Evolutionary conservation across 1,284 basidiomycete genomes (phyloP).

Genomic region (Coniferiporia sulphurascens): DNA sequence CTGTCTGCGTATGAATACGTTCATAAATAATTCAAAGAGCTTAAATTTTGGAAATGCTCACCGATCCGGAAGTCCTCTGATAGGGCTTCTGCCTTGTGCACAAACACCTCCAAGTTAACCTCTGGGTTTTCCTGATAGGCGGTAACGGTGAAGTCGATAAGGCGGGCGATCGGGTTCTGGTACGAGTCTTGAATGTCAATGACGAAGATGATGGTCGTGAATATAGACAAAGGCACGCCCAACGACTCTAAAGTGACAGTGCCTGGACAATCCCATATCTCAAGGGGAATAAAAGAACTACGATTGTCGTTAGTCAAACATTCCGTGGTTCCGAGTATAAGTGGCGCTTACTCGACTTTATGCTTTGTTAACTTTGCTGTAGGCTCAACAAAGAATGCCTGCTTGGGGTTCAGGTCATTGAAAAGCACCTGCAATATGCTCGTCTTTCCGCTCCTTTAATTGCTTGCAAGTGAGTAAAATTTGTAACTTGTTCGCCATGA

Average conservation of each 20-base stretch:
- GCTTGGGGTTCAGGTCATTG: conserved; percentile 77
- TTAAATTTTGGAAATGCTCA: conserved; percentile 31
- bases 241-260: conserved; percentile 75
- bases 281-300: conserved; percentile 87
- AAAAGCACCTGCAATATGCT: conserved; percentile 91
- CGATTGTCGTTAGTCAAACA: not conserved
- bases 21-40: conserved; percentile 8
- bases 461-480: conserved; percentile 15
- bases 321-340: not conserved
- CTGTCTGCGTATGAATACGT: conserved; percentile 54
- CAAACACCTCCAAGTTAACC: conserved; percentile 88
- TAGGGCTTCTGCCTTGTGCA: conserved; percentile 93
- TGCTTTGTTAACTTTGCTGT: conserved; percentile 76
- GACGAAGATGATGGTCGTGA: conserved; percentile 88
- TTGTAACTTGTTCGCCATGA: conserved; percentile 1
- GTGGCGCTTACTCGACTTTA: conserved; percentile 69
- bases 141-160: conserved; percentile 72
- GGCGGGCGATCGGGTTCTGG: conserved; percentile 72
- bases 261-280: conserved; percentile 95
- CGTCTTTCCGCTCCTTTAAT: conserved; percentile 82
- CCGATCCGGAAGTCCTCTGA: conserved; percentile 92
- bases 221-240: conserved; percentile 66
- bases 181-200: conserved; percentile 85
- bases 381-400: conserved; percentile 89
- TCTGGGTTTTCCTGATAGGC: conserved; percentile 74